Percentiles rank a stretch among this genome's conserved stretches.
phyloP scores from a whole-genome alignment of 83 land plant genomes.

The Picea mariana region DNA sequence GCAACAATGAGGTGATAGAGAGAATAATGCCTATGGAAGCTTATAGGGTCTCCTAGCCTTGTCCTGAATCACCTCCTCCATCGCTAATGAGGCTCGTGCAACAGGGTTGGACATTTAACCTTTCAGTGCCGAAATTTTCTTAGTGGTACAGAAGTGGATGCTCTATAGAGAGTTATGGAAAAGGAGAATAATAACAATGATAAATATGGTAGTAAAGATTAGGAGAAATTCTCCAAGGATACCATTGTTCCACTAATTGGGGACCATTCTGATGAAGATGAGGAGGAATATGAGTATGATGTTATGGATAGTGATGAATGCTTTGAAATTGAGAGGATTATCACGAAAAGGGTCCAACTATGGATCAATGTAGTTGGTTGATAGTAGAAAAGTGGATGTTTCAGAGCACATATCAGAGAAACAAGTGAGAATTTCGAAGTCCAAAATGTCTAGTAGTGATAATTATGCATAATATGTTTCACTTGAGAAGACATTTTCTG shows the following conservation, averaged over 20 bases:
- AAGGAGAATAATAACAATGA: slow-evolving; percentile 29
- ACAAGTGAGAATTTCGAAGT: no score
- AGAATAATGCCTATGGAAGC: slow-evolving; percentile 82
- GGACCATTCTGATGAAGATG: slow-evolving; percentile 26
- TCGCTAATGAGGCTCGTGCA: slow-evolving; percentile 83
- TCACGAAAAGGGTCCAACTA: slow-evolving; percentile 24
- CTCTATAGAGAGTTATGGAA: slow-evolving; percentile 28
- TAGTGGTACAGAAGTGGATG: slow-evolving; percentile 61
- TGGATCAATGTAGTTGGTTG: no score
- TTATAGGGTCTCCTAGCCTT: slow-evolving; percentile 91
- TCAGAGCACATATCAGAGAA: no score
- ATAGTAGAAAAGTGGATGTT: no score
- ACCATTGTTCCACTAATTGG: not conserved
- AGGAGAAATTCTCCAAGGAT: not conserved
- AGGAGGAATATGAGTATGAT: slow-evolving; percentile 54
- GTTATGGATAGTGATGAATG: slow-evolving; percentile 84
- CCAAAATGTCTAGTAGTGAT: no score
- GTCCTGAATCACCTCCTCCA: slow-evolving; percentile 72
- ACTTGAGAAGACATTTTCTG: no score
- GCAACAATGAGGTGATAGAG: slow-evolving; percentile 25
- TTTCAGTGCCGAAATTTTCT: slow-evolving; percentile 92
- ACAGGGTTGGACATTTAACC: slow-evolving; percentile 88
- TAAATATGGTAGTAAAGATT: slow-evolving; percentile 26
- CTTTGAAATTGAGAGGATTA: slow-evolving; percentile 84
- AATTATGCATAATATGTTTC: no score